Evolutionary conservation across 2,329 filamentous ascomycete species (phyloP), one percentile per base, ranked within the genome.

Genomic region (Talaromyces pinophilus): DNA sequence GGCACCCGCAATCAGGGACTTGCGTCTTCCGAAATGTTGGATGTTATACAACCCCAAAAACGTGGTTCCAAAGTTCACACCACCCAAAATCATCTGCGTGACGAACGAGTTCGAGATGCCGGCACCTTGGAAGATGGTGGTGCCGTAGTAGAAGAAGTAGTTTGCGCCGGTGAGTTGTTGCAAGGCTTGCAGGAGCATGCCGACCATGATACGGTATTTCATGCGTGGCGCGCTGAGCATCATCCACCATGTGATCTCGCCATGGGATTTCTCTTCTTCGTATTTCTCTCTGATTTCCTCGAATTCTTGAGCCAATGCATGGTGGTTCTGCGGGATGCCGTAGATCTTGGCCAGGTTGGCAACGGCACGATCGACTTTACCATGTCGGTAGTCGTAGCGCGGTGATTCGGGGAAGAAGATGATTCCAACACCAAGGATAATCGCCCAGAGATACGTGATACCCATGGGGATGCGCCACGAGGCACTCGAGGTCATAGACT

Each of bases 21-120:
- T 85, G 55, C 90, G 86, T n/a, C 90, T 86, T 40, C 89, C 89
- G 66, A 84, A 88, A 68, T 84, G 84, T 72, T 91, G 88, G 0
- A 92, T 88, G 25, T 91, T 82, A 69, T 87, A 92, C 5, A 92
- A 81, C 35, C 88, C 89, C 42, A 84, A 83, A 69, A 91, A 87
- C 0, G 89, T 90, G 70, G 83, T 85, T 61, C 80, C 83, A 11
- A 92, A 88, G 71, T 92, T 92, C 69, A 92, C 87, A 5, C 84
- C 86, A 19, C 81, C 81, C 1, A 90, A 81, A 63, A 90, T 90
- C 74, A 90, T 85, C 72, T 89, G 86, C 0, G 86, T 88, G 61
- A 86, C 80, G 68, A 87, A 88, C 7, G 86, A 85, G 72, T 91
- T 88, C 0, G 83, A 72, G 52, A 91, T 85, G 48, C 88, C 88